These are phyloP conservation scores for Myxozyma vanderwaltii DNA, from an alignment of 805 yeast genomes.

Conservation along the genomic window DNA sequence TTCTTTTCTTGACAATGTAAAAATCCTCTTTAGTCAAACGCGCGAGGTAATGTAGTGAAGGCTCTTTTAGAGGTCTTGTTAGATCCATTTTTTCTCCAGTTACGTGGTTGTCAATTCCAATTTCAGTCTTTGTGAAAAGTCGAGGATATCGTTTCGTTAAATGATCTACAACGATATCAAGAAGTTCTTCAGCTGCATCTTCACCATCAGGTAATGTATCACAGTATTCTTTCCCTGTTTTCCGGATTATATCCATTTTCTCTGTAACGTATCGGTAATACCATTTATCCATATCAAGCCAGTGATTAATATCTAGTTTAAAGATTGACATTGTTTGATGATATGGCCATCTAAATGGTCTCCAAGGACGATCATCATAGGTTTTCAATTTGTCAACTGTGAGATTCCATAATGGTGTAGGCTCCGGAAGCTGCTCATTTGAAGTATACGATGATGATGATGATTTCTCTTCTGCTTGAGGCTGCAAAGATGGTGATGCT, in stretches of 20 bases:
- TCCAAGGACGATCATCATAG: constrained; percentile 77
- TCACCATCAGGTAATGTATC: constrained; percentile 67
- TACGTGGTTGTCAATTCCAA: constrained; percentile 61
- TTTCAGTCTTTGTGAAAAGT: constrained; percentile 53
- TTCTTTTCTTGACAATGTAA: constrained; percentile 60
- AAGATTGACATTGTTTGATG: constrained; percentile 78
- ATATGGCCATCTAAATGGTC: constrained; percentile 79
- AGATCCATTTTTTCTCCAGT: constrained; percentile 66
- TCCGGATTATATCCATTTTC: constrained; percentile 58
- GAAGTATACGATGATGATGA: neutral
- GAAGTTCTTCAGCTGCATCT: constrained; percentile 58
- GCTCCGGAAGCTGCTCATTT: constrained; percentile 43
- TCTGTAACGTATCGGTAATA: constrained; percentile 64
- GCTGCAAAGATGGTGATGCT: neutral
- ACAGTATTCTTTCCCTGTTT: constrained; percentile 61
- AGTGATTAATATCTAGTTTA: constrained; percentile 70
- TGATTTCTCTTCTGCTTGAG: neutral
- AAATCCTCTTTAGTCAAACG: constrained; percentile 78
- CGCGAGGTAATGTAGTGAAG: constrained; percentile 62
- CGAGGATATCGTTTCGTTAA: constrained; percentile 64
- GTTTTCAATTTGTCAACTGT: constrained; percentile 67
- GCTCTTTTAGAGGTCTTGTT: constrained; percentile 60
- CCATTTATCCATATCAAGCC: constrained; percentile 80
- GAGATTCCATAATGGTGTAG: constrained; percentile 58
- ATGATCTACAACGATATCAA: constrained; percentile 64